These are phyloP conservation scores for Diplosphaera chodatii DNA, from an alignment of 139 green algal species.

Conservation along the genomic window DNA sequence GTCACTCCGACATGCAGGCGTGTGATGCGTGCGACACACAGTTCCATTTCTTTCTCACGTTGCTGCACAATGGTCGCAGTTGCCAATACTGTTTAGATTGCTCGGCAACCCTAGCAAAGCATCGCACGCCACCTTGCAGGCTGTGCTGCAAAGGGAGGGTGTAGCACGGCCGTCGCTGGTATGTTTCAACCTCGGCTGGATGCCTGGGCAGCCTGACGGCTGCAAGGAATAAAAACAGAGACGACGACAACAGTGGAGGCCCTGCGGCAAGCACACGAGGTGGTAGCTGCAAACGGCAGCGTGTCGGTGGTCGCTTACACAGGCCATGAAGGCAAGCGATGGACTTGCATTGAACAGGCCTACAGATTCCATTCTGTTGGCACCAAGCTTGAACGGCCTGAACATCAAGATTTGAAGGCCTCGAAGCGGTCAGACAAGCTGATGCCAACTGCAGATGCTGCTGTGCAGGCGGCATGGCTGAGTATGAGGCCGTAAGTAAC, in stretches of 20 bases:
- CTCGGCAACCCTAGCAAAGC: too few relatives aligned
- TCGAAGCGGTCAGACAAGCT: too few relatives aligned
- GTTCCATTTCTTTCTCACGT: too few relatives aligned
- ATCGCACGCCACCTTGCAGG: too few relatives aligned
- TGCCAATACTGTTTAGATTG: too few relatives aligned
- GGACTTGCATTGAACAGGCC: too few relatives aligned
- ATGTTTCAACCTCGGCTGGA: conserved; percentile 47
- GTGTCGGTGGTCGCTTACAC: conserved; percentile 52
- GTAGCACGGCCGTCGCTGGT: conserved; percentile 16
- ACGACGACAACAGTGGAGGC: conserved; percentile 35
- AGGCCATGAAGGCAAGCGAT: conserved; percentile 51
- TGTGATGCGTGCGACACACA: too few relatives aligned
- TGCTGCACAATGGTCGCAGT: too few relatives aligned
- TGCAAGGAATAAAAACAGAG: conserved; percentile 41
- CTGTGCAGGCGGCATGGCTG: conserved; percentile 42
- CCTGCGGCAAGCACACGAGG: conserved; percentile 38
- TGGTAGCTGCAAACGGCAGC: conserved; percentile 33
- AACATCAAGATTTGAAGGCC: too few relatives aligned
- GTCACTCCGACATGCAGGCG: conserved; percentile 26
- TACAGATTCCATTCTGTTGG: too few relatives aligned
- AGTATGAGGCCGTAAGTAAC: conserved; percentile 34
- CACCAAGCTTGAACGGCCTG: too few relatives aligned
- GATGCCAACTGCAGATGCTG: too few relatives aligned
- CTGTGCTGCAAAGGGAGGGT: conserved; percentile 10
- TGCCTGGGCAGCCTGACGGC: conserved; percentile 42